Evolutionary conservation across 225 moss, liverwort and hornwort genomes (phyloP).

Genomic region (Lunularia cruciata): DNA sequence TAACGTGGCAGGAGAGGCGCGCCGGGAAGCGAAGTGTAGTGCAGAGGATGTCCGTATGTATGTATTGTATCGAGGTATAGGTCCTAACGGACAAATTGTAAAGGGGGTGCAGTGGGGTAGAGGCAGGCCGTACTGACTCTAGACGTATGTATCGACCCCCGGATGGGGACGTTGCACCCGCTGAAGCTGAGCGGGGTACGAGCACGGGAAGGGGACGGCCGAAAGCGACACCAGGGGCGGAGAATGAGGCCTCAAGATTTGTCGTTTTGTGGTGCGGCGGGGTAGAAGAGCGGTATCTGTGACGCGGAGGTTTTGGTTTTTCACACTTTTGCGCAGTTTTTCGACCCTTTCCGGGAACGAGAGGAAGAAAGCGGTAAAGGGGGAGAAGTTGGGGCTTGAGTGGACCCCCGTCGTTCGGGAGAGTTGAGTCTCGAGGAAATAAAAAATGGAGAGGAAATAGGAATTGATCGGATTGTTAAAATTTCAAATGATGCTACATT

Average conservation of each 20-base stretch:
- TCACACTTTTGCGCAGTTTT: no score
- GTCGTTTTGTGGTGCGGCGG: constrained; percentile 11
- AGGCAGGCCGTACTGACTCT: background rate
- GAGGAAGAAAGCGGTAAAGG: constrained; percentile 12
- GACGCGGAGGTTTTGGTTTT: no score
- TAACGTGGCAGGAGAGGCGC: no score
- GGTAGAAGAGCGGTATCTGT: background rate
- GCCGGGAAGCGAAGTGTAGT: no score
- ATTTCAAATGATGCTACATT: constrained; percentile 31
- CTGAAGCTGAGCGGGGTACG: background rate
- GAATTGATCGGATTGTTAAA: constrained; percentile 25
- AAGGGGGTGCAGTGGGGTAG: no score
- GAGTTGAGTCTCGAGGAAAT: constrained; percentile 23
- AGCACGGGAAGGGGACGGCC: constrained; percentile 7
- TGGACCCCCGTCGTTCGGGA: constrained; percentile 16
- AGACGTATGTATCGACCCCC: background rate
- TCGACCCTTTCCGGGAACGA: background rate
- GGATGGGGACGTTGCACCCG: background rate
- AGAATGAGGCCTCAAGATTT: constrained; percentile 5
- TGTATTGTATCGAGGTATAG: background rate
- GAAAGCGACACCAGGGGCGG: constrained; percentile 6
- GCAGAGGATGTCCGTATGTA: no score
- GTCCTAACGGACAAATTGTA: constrained; percentile 11
- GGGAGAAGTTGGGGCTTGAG: constrained; percentile 8
- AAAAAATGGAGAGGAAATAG: constrained; percentile 25